Evolutionary conservation across 116 monocot species (phyloP), one percentile per base, ranked within the genome.

Genomic region (Phalaenopsis hybrid): DNA sequence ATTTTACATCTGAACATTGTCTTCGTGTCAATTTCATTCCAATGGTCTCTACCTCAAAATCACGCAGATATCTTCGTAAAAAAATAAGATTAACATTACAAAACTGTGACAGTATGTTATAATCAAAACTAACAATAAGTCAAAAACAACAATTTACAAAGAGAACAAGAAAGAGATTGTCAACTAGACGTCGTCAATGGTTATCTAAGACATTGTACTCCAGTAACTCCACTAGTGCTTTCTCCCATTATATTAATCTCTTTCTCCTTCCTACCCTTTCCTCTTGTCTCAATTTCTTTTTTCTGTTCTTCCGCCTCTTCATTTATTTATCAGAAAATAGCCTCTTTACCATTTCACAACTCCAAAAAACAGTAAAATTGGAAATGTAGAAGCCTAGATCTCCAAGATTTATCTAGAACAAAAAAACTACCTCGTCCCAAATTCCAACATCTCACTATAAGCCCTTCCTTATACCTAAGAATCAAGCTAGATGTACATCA

Each of bases 21-120:
- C 99, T 90, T 82, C 92, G 88, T 77, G 99, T 99, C 73, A 88
- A 85, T 86, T 99, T 99, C 95, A 95, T 82, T 78, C 99, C 99
- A 91, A 99, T 91, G 5, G 99, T 99, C 82, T 99, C 99, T 81
- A 99, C 84, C 89, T 99, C 99, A 94, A 99, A 99, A 94, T 99
- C 99, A 74, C 99, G 89, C 82, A 99, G 10, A 74, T 94, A 99
- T 77, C 99, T 99, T 87, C 79, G 82, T 61, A 79, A 41, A 83
- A 5, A 75, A 83, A 83, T 70, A 4, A 84, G 8, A 78, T 79
- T 81, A 21, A 8, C 9, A 80, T 85, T 25, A 80, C 41, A 73
- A 20, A 78, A 46, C 17, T 50, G 33, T 50, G 37, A 69, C 33
- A 23, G 31, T 43, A 18, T 28, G 23, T 18, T 43, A 77, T 73